Evolutionary conservation across 139 green algal genomes (phyloP).

Genomic region (Picochlorum sp.): DNA sequence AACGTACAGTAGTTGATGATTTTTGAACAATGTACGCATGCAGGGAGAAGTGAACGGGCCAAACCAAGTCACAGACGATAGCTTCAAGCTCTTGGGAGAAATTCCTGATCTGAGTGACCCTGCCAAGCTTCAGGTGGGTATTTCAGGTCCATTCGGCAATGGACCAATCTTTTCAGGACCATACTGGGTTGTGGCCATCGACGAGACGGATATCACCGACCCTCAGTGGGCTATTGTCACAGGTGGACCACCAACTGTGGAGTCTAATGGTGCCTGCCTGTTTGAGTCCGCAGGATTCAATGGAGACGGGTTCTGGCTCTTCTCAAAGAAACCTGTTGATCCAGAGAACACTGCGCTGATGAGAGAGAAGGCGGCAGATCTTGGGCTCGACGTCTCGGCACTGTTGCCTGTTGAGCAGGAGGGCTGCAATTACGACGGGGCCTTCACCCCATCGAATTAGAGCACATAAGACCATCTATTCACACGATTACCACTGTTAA

Average conservation of each 20-base stretch:
- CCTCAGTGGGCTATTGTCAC: constrained; percentile 13
- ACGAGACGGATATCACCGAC: neutral
- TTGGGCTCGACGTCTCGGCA: neutral
- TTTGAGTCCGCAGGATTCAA: neutral
- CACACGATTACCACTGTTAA: no score
- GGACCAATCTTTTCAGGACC: neutral
- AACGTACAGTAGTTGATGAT: no score
- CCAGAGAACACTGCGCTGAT: constrained; percentile 10
- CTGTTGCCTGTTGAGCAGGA: constrained; percentile 7
- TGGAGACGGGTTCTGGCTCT: constrained; percentile 10
- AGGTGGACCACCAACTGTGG: constrained; percentile 9
- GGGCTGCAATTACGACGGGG: constrained; percentile 8
- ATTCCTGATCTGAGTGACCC: constrained; percentile 4
- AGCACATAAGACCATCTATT: no score
- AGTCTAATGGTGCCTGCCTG: constrained; percentile 1
- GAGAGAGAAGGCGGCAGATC: neutral
- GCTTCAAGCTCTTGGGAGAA: neutral
- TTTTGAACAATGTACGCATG: neutral
- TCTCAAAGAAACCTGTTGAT: constrained; percentile 7
- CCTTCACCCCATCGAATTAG: neutral
- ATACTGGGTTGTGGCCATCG: constrained; percentile 13
- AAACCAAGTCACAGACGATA: neutral
- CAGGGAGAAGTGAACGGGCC: constrained; percentile 7
- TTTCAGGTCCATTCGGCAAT: constrained; percentile 4
- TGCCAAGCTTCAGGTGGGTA: constrained; percentile 7